Evolutionary conservation across 306 rosid genomes (phyloP).

Genomic region (Astragalus membranaceus): DNA sequence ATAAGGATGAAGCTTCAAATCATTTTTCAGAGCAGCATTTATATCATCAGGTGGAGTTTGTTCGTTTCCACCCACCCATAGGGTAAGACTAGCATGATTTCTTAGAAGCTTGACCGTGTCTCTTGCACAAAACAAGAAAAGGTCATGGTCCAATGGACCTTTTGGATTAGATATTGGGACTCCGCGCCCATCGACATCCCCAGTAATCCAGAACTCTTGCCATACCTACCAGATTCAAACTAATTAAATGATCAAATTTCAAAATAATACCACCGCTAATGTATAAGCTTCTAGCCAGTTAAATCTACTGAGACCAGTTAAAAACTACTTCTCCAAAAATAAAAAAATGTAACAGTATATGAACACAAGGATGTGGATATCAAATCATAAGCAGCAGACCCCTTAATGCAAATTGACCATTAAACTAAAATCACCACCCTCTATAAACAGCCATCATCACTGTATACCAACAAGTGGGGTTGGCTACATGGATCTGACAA

Average conservation of each 20-base stretch:
- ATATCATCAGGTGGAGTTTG: conserved; percentile 86
- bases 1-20: conserved; percentile 72
- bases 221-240: conserved; percentile 59
- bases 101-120: conserved; percentile 91
- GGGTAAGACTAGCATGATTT: conserved; percentile 94
- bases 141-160: conserved; percentile 91
- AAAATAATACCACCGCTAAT: not conserved
- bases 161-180: conserved; percentile 71
- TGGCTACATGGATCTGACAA: too few species aligned
- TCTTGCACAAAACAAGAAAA: conserved; percentile 85
- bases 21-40: conserved; percentile 59
- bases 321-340: not conserved
- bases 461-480: not conserved
- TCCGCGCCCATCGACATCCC: conserved; percentile 94
- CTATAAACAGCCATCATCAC: not conserved
- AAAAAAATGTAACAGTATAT: not conserved
- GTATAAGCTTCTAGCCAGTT: not conserved
- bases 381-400: not conserved
- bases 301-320: conserved; percentile 6
- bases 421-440: conserved; percentile 3
- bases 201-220: conserved; percentile 99
- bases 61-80: conserved; percentile 98
- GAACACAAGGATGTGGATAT: not conserved
- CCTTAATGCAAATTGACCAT: not conserved
- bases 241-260: conserved; percentile 19